Conservation (phyloP, 176 grass and related monocot species). For the Ampelocalamus luodianensis region DNA sequence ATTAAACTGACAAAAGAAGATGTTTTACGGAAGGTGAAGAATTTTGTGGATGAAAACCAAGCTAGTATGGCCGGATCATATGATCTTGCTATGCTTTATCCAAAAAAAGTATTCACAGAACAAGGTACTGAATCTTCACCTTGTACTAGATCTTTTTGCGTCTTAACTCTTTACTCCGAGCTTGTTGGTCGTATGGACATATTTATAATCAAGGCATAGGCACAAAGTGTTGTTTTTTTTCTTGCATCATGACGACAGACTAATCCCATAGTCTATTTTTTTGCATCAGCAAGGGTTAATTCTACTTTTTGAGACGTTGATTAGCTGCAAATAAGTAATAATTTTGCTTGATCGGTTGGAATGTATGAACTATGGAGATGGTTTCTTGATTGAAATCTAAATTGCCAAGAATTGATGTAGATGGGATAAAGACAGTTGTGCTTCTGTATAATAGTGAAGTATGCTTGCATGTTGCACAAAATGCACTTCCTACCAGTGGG, state of each 20-base stretch:
- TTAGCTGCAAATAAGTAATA: conserved; percentile 19
- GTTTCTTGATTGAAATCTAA: background rate
- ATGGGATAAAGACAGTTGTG: background rate
- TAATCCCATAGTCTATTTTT: background rate
- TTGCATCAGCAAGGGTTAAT: background rate
- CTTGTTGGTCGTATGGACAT: background rate
- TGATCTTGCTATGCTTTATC: conserved; percentile 91
- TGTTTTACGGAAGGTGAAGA: conserved; percentile 72
- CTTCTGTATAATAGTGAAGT: background rate
- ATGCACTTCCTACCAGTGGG: background rate
- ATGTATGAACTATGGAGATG: background rate
- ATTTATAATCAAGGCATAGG: background rate
- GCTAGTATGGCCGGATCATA: conserved; percentile 53
- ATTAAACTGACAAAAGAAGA: conserved; percentile 78
- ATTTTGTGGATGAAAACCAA: conserved; percentile 74
- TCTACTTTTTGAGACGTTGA: background rate
- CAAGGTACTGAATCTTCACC: conserved; percentile 61
- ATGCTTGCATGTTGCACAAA: background rate
- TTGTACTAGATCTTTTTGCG: background rate
- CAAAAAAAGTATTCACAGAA: conserved; percentile 75
- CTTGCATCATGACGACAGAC: background rate
- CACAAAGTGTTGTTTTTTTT: background rate
- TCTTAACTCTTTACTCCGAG: background rate
- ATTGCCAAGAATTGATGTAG: background rate
- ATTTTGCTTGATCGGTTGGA: background rate